Percentiles rank a stretch among this genome's conserved stretches.
Conservation (phyloP, 306 rosid genomes). For the Cicer chorassanicum region DNA sequence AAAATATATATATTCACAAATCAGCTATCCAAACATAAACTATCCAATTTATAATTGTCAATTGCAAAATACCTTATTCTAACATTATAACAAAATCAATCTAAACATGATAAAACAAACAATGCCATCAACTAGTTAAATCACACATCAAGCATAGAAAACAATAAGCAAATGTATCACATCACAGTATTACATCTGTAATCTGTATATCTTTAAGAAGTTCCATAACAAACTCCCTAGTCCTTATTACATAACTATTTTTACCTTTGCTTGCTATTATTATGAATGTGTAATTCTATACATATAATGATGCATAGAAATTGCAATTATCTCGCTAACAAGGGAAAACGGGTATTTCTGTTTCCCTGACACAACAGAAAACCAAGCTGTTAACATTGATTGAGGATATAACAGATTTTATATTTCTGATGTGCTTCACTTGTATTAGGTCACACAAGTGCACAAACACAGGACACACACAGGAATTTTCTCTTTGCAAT, state of each 20-base stretch:
- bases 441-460: neutral
- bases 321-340: neutral
- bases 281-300: neutral
- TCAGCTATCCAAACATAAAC: conserved; percentile 22
- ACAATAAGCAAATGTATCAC: neutral
- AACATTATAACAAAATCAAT: neutral
- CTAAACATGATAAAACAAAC: neutral
- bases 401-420: conserved; percentile 3
- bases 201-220: neutral
- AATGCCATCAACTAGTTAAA: conserved; percentile 4
- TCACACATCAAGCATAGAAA: neutral
- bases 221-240: neutral
- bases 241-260: conserved; percentile 14
- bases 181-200: neutral
- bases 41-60: conserved; percentile 4
- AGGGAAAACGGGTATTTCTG: neutral
- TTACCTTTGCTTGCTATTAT: neutral
- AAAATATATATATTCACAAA: conserved; percentile 17
- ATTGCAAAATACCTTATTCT: conserved; percentile 26
- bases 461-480: neutral
- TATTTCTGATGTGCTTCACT: neutral
- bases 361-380: conserved; percentile 7
- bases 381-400: conserved; percentile 17
- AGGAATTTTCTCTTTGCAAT: conserved; percentile 1
- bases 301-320: neutral